A percentile compares a stretch with the other conserved stretches of the same genome.
phyloP scores from a whole-genome alignment of 2,329 filamentous ascomycete genomes.

The Niveomyces coronatus region DNA sequence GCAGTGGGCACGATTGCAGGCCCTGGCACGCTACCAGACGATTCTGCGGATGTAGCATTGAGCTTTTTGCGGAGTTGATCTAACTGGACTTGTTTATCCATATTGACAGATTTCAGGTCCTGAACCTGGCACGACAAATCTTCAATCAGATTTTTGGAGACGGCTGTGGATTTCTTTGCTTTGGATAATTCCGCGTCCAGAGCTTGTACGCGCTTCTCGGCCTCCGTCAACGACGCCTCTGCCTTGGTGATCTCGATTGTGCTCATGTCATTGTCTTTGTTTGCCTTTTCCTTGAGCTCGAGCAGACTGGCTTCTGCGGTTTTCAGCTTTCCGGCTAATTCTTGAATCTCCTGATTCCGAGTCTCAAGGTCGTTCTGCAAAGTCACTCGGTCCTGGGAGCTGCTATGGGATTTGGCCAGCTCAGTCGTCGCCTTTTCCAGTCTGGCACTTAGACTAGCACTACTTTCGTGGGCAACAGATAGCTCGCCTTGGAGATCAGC shows the following conservation, averaged over 20 bases:
- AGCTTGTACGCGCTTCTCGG: conserved; percentile 24
- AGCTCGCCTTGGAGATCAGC: conserved; percentile 60
- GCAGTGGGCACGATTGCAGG: conserved; percentile 7
- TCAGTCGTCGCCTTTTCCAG: conserved; percentile 59
- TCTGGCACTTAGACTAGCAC: conserved; percentile 52
- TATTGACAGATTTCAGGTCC: conserved; percentile 23
- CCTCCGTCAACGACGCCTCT: conserved; percentile 24
- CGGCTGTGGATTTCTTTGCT: conserved; percentile 26
- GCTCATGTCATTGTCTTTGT: conserved; percentile 21
- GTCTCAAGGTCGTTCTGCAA: conserved; percentile 41
- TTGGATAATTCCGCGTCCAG: conserved; percentile 32
- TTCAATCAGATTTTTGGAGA: conserved; percentile 32
- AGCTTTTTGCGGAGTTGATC: conserved; percentile 35
- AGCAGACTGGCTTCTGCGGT: conserved; percentile 34
- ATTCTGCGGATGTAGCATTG: conserved; percentile 17
- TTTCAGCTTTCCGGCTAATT: conserved; percentile 38
- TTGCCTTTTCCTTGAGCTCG: conserved; percentile 29
- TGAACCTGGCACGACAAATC: conserved; percentile 28
- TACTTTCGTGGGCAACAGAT: conserved; percentile 59
- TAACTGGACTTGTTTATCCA: conserved; percentile 22
- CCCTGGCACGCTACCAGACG: conserved; percentile 15
- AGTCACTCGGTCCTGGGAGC: conserved; percentile 29
- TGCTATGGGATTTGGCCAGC: conserved; percentile 38
- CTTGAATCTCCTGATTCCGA: conserved; percentile 36
- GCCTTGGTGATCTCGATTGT: conserved; percentile 26